Conservation (phyloP, 768 basidiomycete species). For the Daedalea quercina region DNA sequence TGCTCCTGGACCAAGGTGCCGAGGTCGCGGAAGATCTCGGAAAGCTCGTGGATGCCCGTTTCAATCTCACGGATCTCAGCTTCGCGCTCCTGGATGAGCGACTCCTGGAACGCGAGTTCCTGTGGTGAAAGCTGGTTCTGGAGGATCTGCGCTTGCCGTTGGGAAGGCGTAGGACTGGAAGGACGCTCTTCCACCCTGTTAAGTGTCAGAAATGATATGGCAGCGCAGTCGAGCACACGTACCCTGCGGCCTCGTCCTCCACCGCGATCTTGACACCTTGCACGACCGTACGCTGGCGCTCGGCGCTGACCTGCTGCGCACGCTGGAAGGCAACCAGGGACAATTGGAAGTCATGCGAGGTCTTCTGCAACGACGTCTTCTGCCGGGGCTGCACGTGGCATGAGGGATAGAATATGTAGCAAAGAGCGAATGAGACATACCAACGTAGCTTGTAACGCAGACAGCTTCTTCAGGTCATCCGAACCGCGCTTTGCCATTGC, state of each 20-base stretch:
- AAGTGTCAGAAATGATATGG: neutral
- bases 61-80: slow-evolving; percentile 95
- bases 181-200: slow-evolving; percentile 14
- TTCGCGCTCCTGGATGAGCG: slow-evolving; percentile 90
- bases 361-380: slow-evolving; percentile 84
- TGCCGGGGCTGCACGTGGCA: slow-evolving; percentile 53
- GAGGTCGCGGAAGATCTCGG: slow-evolving; percentile 94
- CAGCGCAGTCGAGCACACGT: slow-evolving; percentile 4
- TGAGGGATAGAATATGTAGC: neutral
- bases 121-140: slow-evolving; percentile 78
- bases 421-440: slow-evolving; percentile 30
- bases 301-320: slow-evolving; percentile 85
- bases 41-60: slow-evolving; percentile 90
- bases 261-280: slow-evolving; percentile 81
- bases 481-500: slow-evolving; percentile 93
- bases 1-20: slow-evolving; percentile 94
- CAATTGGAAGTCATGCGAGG: slow-evolving; percentile 86
- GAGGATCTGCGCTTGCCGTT: slow-evolving; percentile 64
- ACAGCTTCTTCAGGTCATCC: slow-evolving; percentile 87
- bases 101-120: slow-evolving; percentile 94
- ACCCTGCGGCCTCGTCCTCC: slow-evolving; percentile 54
- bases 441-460: slow-evolving; percentile 53
- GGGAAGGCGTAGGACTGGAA: slow-evolving; percentile 39
- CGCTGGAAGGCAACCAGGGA: slow-evolving; percentile 89
- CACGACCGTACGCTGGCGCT: slow-evolving; percentile 84